Percentiles rank a stretch among this genome's conserved stretches.
phyloP scores from a whole-genome alignment of 352 stramenopile species.

The Blastocystis sp. region DNA sequence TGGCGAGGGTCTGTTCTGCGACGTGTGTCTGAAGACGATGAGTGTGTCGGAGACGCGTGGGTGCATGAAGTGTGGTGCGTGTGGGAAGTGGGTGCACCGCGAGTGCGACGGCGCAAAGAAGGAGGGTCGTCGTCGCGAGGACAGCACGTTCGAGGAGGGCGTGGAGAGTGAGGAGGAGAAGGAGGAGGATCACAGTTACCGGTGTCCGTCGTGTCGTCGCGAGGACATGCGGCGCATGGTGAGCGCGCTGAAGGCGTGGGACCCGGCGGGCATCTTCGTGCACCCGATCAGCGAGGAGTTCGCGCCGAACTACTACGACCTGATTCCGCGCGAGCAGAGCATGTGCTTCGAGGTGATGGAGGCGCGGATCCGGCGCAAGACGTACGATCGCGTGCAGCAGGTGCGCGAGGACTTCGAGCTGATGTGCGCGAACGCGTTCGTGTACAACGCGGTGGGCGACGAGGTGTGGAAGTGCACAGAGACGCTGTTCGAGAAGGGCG shows the following conservation, averaged over 20 bases:
- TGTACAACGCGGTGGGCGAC: slow-evolving; percentile 33
- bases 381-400: not conserved
- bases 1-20: slow-evolving; percentile 13
- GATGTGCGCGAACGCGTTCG: slow-evolving; percentile 38
- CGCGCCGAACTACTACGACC: slow-evolving; percentile 40
- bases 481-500: slow-evolving; percentile 8
- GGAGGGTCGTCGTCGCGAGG: slow-evolving; percentile 11
- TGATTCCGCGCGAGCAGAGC: slow-evolving; percentile 2
- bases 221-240: not conserved
- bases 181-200: not conserved
- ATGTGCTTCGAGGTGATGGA: slow-evolving; percentile 30
- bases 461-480: slow-evolving; percentile 38
- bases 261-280: not conserved
- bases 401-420: slow-evolving; percentile 36
- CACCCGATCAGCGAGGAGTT: slow-evolving; percentile 29
- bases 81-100: not conserved
- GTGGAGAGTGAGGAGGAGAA: not conserved
- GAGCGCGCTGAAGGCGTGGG: not conserved
- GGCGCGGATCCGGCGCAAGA: not conserved
- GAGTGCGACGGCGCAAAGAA: slow-evolving; percentile 10
- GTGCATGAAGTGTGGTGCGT: slow-evolving; percentile 13
- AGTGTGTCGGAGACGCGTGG: not conserved
- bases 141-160: not conserved
- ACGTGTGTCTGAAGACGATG: slow-evolving; percentile 39
- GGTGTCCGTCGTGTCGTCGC: slow-evolving; percentile 34